Base-by-base conservation (phyloP, 306 rosid genomes). In the Ormosia emarginata region DNA sequence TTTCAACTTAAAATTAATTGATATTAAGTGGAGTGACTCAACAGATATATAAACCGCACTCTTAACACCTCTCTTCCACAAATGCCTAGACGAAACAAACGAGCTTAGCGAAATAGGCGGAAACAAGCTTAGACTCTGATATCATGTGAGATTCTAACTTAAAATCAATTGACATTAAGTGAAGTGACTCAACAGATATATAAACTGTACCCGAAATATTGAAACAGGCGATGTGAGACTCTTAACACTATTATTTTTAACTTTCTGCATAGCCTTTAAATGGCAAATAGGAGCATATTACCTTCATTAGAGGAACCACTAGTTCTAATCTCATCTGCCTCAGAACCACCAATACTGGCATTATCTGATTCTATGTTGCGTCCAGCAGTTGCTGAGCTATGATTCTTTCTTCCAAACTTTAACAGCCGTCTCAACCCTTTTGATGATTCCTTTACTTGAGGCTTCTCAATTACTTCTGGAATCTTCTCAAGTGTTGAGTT, bases 361-460 rank as follows among this genome's bases (percentile, higher is more conserved):
- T 73, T 90, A 84, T 95, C 94, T 30, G 91, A 81, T 77, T 93
- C 97, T 12, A 30, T 52, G 75, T 57, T 84, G 68, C 59, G 85
- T 43, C 88, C 98, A 6, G 89, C 85, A 43, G 87, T 70, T 37
- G 88, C 87, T 10, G 92, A 84, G 88, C 92, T 79, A 29, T 93
- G 89, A 88, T 88, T 94, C 91, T 96, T 96, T 84, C 87, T 93
- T 33, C 97, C 99, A 80, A 96, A 94, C 90, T 88, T 96, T 67
- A 93, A 78, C 64, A 94, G 85, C 50, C 92, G 87, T 82, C 83
- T 79, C 62, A 96, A 81, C 67, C 99, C 99, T 86, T 91, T 94
- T 8, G 97, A 72, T 9, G 96, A 86, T 81, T 96, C 95, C 84
- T 91, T 93, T 79, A 67, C 88, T 75, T 81, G 97, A 79, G 91